Evolutionary conservation across 2,329 filamentous ascomycete genomes (phyloP).

Genomic region (Phyllosticta ampelicida): DNA sequence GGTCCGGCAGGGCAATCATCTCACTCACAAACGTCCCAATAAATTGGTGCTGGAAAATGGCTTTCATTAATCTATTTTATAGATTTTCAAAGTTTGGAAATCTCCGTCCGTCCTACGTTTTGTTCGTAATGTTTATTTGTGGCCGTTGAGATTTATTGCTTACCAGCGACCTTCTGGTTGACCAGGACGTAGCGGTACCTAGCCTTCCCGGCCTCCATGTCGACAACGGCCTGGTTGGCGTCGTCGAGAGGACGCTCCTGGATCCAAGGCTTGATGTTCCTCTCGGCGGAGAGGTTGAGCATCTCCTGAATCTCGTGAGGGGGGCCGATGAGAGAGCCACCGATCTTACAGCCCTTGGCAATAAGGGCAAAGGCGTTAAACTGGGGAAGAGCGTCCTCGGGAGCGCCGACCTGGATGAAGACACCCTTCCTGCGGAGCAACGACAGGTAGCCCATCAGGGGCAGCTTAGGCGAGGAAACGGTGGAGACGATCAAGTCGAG

Average conservation of each 20-base stretch:
- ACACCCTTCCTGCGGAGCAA: conserved; percentile 49
- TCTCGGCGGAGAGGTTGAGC: conserved; percentile 48
- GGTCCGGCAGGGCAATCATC: not conserved
- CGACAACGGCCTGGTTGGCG: conserved; percentile 47
- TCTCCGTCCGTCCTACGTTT: not conserved
- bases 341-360: conserved; percentile 39
- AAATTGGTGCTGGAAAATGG: not conserved
- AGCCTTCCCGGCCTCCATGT: conserved; percentile 46
- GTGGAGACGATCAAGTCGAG: conserved; percentile 52
- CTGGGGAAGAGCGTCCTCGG: conserved; percentile 45
- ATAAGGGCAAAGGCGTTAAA: conserved; percentile 51
- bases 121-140: not conserved
- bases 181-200: conserved; percentile 32
- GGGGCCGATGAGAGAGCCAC: conserved; percentile 39
- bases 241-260: conserved; percentile 47
- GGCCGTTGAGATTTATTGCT: not conserved
- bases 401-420: conserved; percentile 57
- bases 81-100: not conserved
- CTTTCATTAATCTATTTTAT: not conserved
- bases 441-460: conserved; percentile 48
- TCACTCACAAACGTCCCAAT: not conserved
- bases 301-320: conserved; percentile 51
- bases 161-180: conserved; percentile 20
- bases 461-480: conserved; percentile 50
- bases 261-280: conserved; percentile 50